A percentile compares a stretch with the other conserved stretches of the same genome.
Evolutionary conservation across 2,329 filamentous ascomycete genomes (phyloP).

Genomic region (Cryphonectria carpinicola): DNA sequence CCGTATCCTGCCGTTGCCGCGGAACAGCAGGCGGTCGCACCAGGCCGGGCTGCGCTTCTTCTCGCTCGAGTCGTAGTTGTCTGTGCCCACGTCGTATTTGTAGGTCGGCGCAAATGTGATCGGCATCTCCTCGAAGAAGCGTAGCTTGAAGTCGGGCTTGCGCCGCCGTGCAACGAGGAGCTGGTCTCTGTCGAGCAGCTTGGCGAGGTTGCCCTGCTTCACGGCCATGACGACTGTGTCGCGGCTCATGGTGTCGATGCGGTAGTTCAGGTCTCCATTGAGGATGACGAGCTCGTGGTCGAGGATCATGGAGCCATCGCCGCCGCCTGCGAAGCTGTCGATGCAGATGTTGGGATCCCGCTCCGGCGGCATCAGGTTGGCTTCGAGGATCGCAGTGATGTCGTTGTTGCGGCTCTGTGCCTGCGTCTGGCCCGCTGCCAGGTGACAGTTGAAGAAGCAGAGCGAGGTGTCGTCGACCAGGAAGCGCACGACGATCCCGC

Average conservation of each 20-base stretch:
- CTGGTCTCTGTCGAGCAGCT: slow-evolving; percentile 92
- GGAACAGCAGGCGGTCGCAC: slow-evolving; percentile 93
- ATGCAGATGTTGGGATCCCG: slow-evolving; percentile 68
- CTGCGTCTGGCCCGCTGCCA: slow-evolving; percentile 90
- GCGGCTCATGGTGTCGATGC: slow-evolving; percentile 95
- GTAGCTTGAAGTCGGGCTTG: slow-evolving; percentile 86
- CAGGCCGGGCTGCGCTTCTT: slow-evolving; percentile 94
- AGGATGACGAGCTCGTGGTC: slow-evolving; percentile 98
- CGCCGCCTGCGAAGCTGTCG: slow-evolving; percentile 86
- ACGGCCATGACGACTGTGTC: slow-evolving; percentile 89
- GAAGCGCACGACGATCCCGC: slow-evolving; percentile 89
- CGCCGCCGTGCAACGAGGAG: slow-evolving; percentile 85
- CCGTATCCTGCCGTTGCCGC: slow-evolving; percentile 78
- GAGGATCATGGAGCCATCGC: slow-evolving; percentile 90
- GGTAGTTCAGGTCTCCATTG: slow-evolving; percentile 97
- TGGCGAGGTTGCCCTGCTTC: slow-evolving; percentile 76
- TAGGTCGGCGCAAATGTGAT: slow-evolving; percentile 96
- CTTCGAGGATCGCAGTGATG: slow-evolving; percentile 85
- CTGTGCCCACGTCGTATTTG: slow-evolving; percentile 96
- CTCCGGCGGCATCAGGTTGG: slow-evolving; percentile 73
- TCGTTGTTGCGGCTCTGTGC: slow-evolving; percentile 93
- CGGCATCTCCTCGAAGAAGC: slow-evolving; percentile 86
- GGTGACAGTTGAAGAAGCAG: slow-evolving; percentile 96
- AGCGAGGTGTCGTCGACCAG: slow-evolving; percentile 90
- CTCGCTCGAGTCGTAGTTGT: slow-evolving; percentile 91